These are phyloP conservation scores for Neoboletus subvelutipes DNA, from an alignment of 768 basidiomycete genomes.

Conservation along the genomic window DNA sequence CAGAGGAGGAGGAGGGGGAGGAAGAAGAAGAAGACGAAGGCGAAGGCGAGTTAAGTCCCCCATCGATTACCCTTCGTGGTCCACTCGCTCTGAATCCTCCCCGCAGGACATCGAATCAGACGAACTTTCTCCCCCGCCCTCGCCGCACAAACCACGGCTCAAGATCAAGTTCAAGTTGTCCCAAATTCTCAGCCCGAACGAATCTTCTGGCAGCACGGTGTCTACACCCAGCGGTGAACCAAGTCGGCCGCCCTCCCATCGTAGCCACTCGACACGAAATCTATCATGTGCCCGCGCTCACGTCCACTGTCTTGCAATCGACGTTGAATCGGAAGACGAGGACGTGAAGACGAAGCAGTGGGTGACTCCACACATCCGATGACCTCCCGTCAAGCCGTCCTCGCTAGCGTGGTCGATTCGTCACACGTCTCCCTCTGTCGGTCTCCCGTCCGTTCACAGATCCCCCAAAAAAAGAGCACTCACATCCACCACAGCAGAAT, in stretches of 20 bases:
- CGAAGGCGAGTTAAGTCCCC: conserved; percentile 16
- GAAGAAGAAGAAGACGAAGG: conserved; percentile 35
- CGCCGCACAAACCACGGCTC: conserved; percentile 42
- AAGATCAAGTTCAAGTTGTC: conserved; percentile 65
- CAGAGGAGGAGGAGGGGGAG: conserved; percentile 36
- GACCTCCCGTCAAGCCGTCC: conserved; percentile 1
- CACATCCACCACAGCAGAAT: neutral
- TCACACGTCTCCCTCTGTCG: neutral
- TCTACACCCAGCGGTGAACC: conserved; percentile 25
- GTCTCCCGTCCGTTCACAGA: neutral
- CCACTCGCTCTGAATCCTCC: neutral
- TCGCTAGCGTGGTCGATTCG: neutral
- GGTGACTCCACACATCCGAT: neutral
- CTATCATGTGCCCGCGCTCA: too few species aligned
- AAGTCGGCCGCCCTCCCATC: conserved; percentile 26
- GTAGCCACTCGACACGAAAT: conserved; percentile 19
- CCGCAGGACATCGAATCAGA: conserved; percentile 35
- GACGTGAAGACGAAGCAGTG: neutral
- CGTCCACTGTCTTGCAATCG: neutral
- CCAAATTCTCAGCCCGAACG: conserved; percentile 34
- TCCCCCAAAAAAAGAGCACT: neutral
- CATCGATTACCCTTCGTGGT: too few species aligned
- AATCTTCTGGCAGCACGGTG: conserved; percentile 27
- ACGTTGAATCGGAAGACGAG: neutral
- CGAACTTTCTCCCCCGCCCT: conserved; percentile 35